Conservation (phyloP, 2,329 filamentous ascomycete species). For the Claviceps capensis region DNA sequence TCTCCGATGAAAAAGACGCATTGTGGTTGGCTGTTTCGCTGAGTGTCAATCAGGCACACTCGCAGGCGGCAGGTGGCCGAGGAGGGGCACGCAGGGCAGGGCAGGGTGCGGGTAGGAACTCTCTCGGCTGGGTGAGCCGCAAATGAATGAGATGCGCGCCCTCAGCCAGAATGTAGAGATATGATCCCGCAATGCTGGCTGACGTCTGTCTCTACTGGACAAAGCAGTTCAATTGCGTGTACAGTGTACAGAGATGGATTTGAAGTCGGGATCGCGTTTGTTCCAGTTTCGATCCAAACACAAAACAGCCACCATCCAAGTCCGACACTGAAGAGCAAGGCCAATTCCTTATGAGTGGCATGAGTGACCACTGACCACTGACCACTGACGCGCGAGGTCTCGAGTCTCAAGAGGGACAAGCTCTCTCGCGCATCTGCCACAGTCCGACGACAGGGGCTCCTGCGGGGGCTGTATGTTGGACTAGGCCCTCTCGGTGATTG, state of each 20-base stretch:
- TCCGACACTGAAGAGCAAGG: not conserved
- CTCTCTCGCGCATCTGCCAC: not conserved
- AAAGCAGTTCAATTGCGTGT: not conserved
- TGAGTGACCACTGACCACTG: too few species aligned
- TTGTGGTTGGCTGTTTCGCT: slow-evolving; percentile 14
- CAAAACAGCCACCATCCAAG: not conserved
- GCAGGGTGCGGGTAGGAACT: slow-evolving; percentile 10
- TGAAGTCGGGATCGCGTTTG: not conserved
- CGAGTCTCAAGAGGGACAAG: slow-evolving; percentile 1
- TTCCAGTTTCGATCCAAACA: not conserved
- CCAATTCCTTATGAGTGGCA: slow-evolving; percentile 2
- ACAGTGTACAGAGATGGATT: not conserved
- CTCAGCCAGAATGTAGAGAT: not conserved
- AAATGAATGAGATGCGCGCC: slow-evolving; percentile 3
- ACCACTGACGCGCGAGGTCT: not conserved
- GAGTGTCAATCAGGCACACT: slow-evolving; percentile 7
- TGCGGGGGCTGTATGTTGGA: slow-evolving; percentile 1
- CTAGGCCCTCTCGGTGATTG: not conserved
- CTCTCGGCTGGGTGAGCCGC: slow-evolving; percentile 4
- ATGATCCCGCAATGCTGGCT: not conserved
- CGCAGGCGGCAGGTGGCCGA: slow-evolving; percentile 4
- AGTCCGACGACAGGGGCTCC: slow-evolving; percentile 1
- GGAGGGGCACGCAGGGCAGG: not conserved
- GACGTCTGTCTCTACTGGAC: not conserved
- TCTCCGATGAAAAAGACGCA: slow-evolving; percentile 45